A percentile compares a stretch with the other conserved stretches of the same genome.
Evolutionary conservation across 352 stramenopile genomes (phyloP).

Genomic region (Phytopythium kandeliae): DNA sequence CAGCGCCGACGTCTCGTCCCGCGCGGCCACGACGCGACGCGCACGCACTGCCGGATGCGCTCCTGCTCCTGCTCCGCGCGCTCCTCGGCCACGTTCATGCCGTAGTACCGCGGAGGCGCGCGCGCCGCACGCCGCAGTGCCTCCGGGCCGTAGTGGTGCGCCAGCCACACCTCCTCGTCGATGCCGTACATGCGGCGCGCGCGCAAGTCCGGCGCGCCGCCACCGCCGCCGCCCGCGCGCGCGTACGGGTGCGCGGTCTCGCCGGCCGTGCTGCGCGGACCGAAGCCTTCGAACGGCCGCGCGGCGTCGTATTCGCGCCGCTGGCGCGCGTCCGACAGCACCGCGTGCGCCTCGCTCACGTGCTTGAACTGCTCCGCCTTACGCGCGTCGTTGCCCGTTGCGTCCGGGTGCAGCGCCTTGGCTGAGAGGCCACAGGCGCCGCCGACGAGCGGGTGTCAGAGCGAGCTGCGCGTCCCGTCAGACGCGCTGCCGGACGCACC

Average conservation of each 20-base stretch:
- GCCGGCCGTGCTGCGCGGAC: conserved; percentile 30
- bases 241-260: conserved; percentile 54
- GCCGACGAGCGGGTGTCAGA: not conserved
- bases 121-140: conserved; percentile 29
- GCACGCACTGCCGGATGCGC: conserved; percentile 42
- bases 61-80: conserved; percentile 59
- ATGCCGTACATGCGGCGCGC: conserved; percentile 59
- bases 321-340: conserved; percentile 59
- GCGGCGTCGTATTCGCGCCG: conserved; percentile 65
- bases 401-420: conserved; percentile 82
- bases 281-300: conserved; percentile 34
- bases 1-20: not conserved
- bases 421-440: conserved; percentile 15
- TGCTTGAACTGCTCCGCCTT: conserved; percentile 85
- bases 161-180: conserved; percentile 80
- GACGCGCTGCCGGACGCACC: conserved; percentile 16
- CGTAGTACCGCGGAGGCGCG: conserved; percentile 54
- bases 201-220: conserved; percentile 18
- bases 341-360: conserved; percentile 70
- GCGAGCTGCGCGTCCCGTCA: not conserved
- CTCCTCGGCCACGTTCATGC: conserved; percentile 71
- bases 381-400: conserved; percentile 70
- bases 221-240: conserved; percentile 19
- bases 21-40: too few relatives aligned
- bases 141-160: conserved; percentile 72